A percentile compares a stretch with the other conserved stretches of the same genome.
Evolutionary conservation across 1,139 yeast species (phyloP).

Genomic region (Taiozyma sp.): DNA sequence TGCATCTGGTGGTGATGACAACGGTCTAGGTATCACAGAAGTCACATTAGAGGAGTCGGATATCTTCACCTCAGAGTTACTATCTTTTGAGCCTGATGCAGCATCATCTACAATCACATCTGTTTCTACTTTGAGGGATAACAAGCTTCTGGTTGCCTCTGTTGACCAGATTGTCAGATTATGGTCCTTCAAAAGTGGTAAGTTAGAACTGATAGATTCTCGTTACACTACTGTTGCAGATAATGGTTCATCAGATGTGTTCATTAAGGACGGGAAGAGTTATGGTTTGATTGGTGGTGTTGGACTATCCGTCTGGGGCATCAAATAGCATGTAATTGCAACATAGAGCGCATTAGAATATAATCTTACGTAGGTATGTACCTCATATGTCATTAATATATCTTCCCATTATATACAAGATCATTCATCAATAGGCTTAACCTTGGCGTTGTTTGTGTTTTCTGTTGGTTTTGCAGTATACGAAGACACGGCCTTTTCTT

Average conservation of each 20-base stretch:
- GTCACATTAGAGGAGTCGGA: conserved; percentile 26
- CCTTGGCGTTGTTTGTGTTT: conserved; percentile 98
- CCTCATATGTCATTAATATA: neutral
- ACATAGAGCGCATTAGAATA: neutral
- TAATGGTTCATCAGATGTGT: conserved; percentile 63
- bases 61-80: conserved; percentile 21
- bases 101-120: conserved; percentile 88
- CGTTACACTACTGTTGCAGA: conserved; percentile 83
- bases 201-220: conserved; percentile 35
- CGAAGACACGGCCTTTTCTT: conserved; percentile 91
- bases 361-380: neutral
- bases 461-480: conserved; percentile 86
- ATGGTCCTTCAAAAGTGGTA: conserved; percentile 44
- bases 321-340: conserved; percentile 7
- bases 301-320: conserved; percentile 54
- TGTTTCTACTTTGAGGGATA: conserved; percentile 31
- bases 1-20: conserved; percentile 90
- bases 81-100: conserved; percentile 44
- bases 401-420: neutral
- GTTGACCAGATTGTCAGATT: conserved; percentile 74
- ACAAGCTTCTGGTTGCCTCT: conserved; percentile 31
- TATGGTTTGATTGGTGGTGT: conserved; percentile 62
- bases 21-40: conserved; percentile 50
- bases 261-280: conserved; percentile 23
- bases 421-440: conserved; percentile 26